Base-by-base conservation (phyloP, 768 basidiomycete genomes). In the Trametes punicea region DNA sequence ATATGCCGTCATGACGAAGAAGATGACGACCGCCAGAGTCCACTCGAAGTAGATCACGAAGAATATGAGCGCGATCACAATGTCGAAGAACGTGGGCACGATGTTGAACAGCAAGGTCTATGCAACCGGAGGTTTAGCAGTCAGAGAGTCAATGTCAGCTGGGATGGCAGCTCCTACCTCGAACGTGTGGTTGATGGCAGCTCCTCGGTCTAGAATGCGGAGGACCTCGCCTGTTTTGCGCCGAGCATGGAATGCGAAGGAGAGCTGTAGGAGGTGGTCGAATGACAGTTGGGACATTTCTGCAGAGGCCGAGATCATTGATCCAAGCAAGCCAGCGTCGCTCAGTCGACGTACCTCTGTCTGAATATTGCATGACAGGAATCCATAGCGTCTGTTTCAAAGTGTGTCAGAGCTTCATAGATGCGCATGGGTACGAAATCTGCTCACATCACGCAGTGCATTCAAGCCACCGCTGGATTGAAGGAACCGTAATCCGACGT, bases 231-330 rank as follows among this genome's bases (percentile, higher is more conserved):
- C 93, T 2, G 93, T 91, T 74, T 89, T 93, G 45, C 85, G 79
- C 51, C 80, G 86, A 5, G 82, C 88, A 67, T 88, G 92, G 80
- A 87, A 93, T 4, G 87, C 80, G 60, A 94, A 84, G 1, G 90
- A 90, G 4, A 98, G 81, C 58, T 91, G 89, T 9, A 98, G 77
- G 2, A 97, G 72, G 65, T 96, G 94, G 57, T 93, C 83, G 71
- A 90, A 91, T 9, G 92, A 88, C 49, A 94, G 75, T 64, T 84
- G 79, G 1, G 87, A 87, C 92, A 96, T 94, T 70, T 91, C 90
- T 85, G 62, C 13, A 18, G 42, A 51, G 15, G 29, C 51, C 16
- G 39, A 29, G 41, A 46, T 18, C 38, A 39, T 31, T 13, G n/a
- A 25, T 16, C 15, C 6, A n/a, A 16, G 18, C 10, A 13, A 4